Evolutionary conservation across 371 early-diverging fungal genomes (phyloP), one percentile per base, ranked within the genome.

Genomic region (Mucor mucedo): DNA sequence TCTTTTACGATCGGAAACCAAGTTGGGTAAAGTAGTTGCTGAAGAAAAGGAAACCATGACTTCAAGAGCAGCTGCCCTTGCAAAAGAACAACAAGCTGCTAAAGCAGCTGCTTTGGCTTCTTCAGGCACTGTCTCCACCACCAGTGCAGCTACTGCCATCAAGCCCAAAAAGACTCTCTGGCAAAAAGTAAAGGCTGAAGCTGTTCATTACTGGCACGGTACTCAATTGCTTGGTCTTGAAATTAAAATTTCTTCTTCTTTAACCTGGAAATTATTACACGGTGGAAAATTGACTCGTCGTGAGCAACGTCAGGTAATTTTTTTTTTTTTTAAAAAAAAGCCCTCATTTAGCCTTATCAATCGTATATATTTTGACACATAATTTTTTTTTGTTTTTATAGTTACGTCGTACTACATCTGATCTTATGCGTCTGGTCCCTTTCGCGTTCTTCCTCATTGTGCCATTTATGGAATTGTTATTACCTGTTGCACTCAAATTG

Each of bases 191-290:
- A 97, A 97, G 79, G 89, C 92, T 30, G 98, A 98, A 75, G 87
- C 89, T 11, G 70, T 87, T 39, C 98, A 98, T 79, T 95, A 95
- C 80, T 96, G 96, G 96, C 90, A 95, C 59, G 98, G 98, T 11
- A 91, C 93, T 27, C 94, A 96, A 78, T 85, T 98, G 21, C 80
- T 98, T 30, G 96, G 92, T 8, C 82, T 91, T 48, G 98, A 98
- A 80, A 84, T 92, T 52, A 85, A 82, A 60, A 91, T 98, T 58
- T 97, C 97, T 49, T 87, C 90, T 9, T 87, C 90, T 62, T 82
- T 98, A 21, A 80, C 94, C 14, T 80, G 76, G 60, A 91, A 94
- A 66, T 70, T 97, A 35, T 71, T 89, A 47, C 76, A 86, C 53
- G 98, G 98, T 29, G 77, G 87, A 39, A 83, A 86, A 58, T 83